Base-by-base conservation (phyloP, 345 rosid genomes). In the Hibiscus mutabilis region DNA sequence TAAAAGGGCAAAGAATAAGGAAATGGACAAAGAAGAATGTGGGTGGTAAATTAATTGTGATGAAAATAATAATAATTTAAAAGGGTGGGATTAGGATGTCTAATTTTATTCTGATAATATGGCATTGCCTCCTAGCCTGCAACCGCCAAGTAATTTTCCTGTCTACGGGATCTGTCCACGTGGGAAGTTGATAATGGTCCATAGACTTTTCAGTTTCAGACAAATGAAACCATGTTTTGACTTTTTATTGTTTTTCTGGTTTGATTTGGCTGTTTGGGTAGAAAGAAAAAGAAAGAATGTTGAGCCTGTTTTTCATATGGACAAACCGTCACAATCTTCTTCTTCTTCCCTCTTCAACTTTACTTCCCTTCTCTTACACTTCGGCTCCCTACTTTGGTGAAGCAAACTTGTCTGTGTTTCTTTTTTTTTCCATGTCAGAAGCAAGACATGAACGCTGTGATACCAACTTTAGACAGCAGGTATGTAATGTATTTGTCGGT, bases 351-450 rank as follows among this genome's bases (percentile, higher is more conserved):
- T 53, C 58, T 53, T 25, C 81, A 83, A 66, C 75, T 65, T 63
- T 70, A 73, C 76, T 69, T 24, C 44, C 27, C 79, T 61, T 74
- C 82, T 80, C 63, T 40, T 52, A 2, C 62, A 66, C 69, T 66
- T 47, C 57, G 47, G 24, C 47, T 15, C 13, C 25, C 12, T 24
- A 16, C 65, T 60, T 60, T 29, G 58, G 58, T 19, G 58, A 15
- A 16, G 40, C 13, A 29, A 27, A 15, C 12, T 33, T n/a, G 11
- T 60, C 5, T 8, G 2, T 29, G 6, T 29, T 15, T 27, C 19
- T 57, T 57, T 57, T 3, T 3, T 10, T 57, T 24, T 3, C 27
- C 52, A 47, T 47, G 18, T 47, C 16, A 47, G 52, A 47, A 47
- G 16, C 31, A 40, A 40, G 70, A 46, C 57, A 46, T 46, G 12